phyloP scores from a whole-genome alignment of 176 grass and related monocot genomes.

The Triticum turgidum region DNA sequence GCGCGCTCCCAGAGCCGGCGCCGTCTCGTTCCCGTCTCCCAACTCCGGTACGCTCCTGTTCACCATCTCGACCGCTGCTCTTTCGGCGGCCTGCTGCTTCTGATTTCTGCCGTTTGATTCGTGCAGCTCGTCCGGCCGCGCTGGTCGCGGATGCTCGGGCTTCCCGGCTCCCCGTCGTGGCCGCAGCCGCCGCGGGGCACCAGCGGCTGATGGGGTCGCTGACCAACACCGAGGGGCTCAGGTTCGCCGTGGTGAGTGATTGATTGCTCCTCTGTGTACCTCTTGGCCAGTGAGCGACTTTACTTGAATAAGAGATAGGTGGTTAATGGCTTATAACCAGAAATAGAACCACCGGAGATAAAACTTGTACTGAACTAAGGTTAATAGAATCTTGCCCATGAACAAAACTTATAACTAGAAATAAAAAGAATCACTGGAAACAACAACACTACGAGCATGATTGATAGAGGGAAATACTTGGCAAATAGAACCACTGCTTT shows the following conservation, averaged over 20 bases:
- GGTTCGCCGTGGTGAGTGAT: constrained; percentile 72
- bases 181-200: constrained; percentile 37
- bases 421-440: background rate
- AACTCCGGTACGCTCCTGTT: constrained; percentile 18
- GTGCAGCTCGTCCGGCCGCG: background rate
- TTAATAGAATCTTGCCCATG: no score
- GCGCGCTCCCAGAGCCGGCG: constrained; percentile 15
- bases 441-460: background rate
- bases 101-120: constrained; percentile 1
- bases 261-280: background rate
- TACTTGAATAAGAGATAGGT: background rate
- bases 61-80: background rate
- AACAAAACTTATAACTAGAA: no score
- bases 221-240: constrained; percentile 60
- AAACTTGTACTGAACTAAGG: background rate
- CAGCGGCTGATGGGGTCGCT: constrained; percentile 79
- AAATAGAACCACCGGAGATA: background rate
- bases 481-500: background rate
- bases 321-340: background rate
- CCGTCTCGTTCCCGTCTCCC: constrained; percentile 16
- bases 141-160: constrained; percentile 14
- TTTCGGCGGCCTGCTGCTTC: background rate
- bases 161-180: constrained; percentile 25
- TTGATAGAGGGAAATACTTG: background rate
- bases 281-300: background rate